These are phyloP conservation scores for Glonium stellatum DNA, from an alignment of 495 filamentous ascomycete genomes.

Conservation along the genomic window DNA sequence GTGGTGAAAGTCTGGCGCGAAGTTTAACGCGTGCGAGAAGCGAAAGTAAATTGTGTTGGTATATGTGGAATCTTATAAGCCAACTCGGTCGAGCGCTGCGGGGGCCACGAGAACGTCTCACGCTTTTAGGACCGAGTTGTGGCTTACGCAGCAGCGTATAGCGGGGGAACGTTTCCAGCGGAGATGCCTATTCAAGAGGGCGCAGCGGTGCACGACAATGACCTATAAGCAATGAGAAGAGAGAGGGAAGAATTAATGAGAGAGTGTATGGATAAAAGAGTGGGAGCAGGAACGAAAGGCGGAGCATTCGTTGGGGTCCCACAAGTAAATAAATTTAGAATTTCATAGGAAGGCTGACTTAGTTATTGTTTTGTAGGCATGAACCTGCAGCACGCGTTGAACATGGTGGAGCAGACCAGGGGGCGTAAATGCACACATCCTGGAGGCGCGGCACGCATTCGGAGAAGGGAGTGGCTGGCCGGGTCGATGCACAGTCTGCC, in stretches of 20 bases:
- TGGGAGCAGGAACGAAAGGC: constrained; percentile 10
- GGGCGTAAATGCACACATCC: constrained; percentile 3
- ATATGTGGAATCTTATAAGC: constrained; percentile 11
- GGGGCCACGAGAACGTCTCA: constrained; percentile 14
- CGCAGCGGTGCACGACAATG: not conserved
- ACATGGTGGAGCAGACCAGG: constrained; percentile 22
- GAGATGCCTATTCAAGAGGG: constrained; percentile 11
- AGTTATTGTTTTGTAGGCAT: constrained; percentile 22
- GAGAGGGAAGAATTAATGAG: not conserved
- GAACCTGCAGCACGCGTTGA: constrained; percentile 22
- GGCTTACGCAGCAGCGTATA: constrained; percentile 15
- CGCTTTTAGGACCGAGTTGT: constrained; percentile 10
- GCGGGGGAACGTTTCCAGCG: constrained; percentile 7
- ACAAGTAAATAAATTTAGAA: constrained; percentile 1
- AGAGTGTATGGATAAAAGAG: not conserved
- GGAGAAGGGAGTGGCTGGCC: constrained; percentile 11
- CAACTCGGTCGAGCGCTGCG: constrained; percentile 10
- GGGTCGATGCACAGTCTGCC: not conserved
- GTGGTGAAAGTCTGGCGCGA: constrained; percentile 16
- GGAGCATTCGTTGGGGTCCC: constrained; percentile 5
- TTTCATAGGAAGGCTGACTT: constrained; percentile 10
- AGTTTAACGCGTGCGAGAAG: constrained; percentile 19
- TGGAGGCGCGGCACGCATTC: constrained; percentile 19
- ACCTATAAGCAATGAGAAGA: not conserved
- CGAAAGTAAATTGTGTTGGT: constrained; percentile 19